Percentiles rank a stretch among this genome's conserved stretches.
Evolutionary conservation across 1,284 basidiomycete genomes (phyloP).

Genomic region (Heimioporus retisporus): DNA sequence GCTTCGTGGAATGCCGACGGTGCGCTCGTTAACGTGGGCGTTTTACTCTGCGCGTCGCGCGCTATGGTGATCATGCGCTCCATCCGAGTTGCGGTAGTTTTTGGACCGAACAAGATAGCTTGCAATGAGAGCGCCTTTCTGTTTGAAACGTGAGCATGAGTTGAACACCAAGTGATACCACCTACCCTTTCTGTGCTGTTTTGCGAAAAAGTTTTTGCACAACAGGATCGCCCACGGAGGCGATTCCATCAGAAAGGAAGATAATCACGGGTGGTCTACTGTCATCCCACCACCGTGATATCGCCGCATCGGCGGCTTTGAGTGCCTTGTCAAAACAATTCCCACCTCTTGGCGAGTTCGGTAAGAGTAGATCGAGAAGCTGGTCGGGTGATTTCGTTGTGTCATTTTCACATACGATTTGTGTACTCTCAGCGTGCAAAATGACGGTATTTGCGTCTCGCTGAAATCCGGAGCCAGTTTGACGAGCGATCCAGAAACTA

Average conservation of each 20-base stretch:
- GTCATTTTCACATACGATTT: conserved; percentile 53
- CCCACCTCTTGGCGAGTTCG: conserved; percentile 47
- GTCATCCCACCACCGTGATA: conserved; percentile 59
- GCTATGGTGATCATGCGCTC: conserved; percentile 63
- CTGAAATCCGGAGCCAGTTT: conserved; percentile 45
- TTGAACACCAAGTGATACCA: not conserved
- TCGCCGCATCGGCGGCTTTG: conserved; percentile 45
- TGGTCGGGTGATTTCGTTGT: conserved; percentile 54
- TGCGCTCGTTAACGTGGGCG: conserved; percentile 43
- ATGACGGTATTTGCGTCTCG: conserved; percentile 68
- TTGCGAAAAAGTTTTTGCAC: conserved; percentile 55
- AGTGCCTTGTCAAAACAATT: conserved; percentile 61
- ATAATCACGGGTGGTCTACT: conserved; percentile 67
- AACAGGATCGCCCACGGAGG: conserved; percentile 44
- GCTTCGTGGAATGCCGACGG: conserved; percentile 63
- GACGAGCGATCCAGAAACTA: conserved; percentile 63
- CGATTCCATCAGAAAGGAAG: conserved; percentile 68
- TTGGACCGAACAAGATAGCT: conserved; percentile 64
- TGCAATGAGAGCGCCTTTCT: conserved; percentile 70
- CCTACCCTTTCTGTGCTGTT: conserved; percentile 57
- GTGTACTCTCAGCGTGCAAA: conserved; percentile 52
- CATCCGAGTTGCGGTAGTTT: conserved; percentile 43
- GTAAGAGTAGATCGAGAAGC: conserved; percentile 55
- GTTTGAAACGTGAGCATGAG: not conserved
- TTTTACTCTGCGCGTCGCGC: conserved; percentile 54